Conservation (phyloP, 179 eudicot genomes). For the Heliamphora pulchella region DNA sequence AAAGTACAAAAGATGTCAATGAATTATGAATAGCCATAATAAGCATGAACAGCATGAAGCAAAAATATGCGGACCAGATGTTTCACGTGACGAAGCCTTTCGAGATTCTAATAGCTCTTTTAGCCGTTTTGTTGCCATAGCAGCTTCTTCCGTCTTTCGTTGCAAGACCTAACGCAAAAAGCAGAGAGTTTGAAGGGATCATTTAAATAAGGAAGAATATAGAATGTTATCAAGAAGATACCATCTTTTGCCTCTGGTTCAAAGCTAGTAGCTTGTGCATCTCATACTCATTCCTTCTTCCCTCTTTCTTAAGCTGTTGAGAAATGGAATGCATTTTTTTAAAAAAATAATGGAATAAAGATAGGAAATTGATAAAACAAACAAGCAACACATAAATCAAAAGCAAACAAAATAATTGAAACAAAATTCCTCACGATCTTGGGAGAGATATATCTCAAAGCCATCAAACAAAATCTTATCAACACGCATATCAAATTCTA, state of each 20-base stretch:
- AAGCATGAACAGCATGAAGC: neutral
- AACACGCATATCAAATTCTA: neutral
- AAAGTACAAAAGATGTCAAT: neutral
- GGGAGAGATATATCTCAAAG: neutral
- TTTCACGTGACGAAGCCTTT: constrained; percentile 72
- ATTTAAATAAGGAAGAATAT: constrained; percentile 9
- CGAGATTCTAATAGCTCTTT: constrained; percentile 87
- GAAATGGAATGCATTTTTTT: constrained; percentile 3
- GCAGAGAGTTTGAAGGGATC: neutral
- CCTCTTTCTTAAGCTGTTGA: constrained; percentile 92
- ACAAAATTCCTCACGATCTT: neutral
- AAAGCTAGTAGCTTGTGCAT: constrained; percentile 93
- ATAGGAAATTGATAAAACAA: neutral
- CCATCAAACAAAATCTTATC: neutral
- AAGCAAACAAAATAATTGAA: neutral
- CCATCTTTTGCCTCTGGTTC: constrained; percentile 97
- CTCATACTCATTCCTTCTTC: constrained; percentile 96
- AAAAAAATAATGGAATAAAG: no score
- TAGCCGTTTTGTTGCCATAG: constrained; percentile 81
- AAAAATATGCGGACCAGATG: constrained; percentile 32
- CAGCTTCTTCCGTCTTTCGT: constrained; percentile 93
- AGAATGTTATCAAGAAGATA: constrained; percentile 18
- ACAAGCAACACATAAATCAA: constrained; percentile 1
- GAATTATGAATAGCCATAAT: neutral
- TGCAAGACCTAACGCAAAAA: constrained; percentile 62